Conservation (phyloP, 192 early-diverging fungal species). For the Mortierella antarctica region DNA sequence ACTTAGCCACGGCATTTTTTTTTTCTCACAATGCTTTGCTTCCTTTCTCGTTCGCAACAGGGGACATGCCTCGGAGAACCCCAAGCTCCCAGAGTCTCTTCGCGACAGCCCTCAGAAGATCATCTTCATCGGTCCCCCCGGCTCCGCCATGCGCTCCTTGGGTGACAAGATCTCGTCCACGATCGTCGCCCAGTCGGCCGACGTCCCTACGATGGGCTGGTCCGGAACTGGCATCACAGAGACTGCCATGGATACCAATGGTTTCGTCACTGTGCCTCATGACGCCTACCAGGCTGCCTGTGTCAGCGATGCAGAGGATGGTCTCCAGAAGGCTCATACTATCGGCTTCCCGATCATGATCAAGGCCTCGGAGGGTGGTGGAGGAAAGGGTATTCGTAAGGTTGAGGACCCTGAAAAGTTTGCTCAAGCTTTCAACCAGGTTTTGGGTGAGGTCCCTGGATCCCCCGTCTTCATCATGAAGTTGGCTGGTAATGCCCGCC, state of each 20-base stretch:
- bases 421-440: conserved; percentile 84
- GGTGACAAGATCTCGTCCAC: conserved; percentile 99
- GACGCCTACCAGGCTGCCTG: conserved; percentile 85
- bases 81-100: conserved; percentile 92
- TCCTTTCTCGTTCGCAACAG: conserved; percentile 29
- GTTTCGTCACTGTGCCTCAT: conserved; percentile 85
- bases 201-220: conserved; percentile 98
- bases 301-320: conserved; percentile 87
- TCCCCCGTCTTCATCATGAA: conserved; percentile 99
- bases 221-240: conserved; percentile 87
- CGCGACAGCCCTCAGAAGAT: conserved; percentile 81
- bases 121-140: conserved; percentile 97
- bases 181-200: conserved; percentile 96
- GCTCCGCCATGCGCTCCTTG: conserved; percentile 96
- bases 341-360: conserved; percentile 99
- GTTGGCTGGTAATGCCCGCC: conserved; percentile 93
- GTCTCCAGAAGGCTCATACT: conserved; percentile 82
- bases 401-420: conserved; percentile 83
- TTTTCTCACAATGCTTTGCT: background rate
- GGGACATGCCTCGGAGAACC: conserved; percentile 99
- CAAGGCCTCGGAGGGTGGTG: conserved; percentile 99
- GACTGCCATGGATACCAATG: conserved; percentile 72
- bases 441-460: conserved; percentile 94
- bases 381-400: conserved; percentile 98
- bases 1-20: too few species aligned